These are phyloP conservation scores for Cairneyella variabilis DNA, from an alignment of 495 filamentous ascomycete species.

Conservation along the genomic window DNA sequence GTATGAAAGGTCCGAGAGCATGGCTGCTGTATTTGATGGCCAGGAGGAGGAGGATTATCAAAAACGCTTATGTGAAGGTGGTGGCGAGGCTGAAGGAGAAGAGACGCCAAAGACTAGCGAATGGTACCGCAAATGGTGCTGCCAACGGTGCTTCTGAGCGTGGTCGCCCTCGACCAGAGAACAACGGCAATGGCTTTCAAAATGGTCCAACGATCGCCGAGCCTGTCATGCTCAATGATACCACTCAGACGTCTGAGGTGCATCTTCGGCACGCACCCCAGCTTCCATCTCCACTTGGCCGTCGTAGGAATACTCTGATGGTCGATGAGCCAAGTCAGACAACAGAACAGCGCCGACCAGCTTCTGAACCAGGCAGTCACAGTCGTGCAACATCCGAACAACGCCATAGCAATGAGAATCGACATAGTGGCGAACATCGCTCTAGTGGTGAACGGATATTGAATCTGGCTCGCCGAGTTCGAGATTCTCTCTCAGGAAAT, in stretches of 20 bases:
- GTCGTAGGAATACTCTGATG: not conserved
- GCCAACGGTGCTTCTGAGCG: too few relatives aligned
- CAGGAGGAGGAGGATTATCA: slow-evolving; percentile 19
- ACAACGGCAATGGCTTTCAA: not conserved
- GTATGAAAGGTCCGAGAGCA: slow-evolving; percentile 19
- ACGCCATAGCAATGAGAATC: too few relatives aligned
- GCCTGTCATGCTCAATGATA: not conserved
- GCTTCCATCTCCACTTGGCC: not conserved
- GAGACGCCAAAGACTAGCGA: slow-evolving; percentile 4
- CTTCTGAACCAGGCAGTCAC: too few relatives aligned
- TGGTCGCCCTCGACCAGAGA: not conserved
- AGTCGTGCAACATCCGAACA: too few relatives aligned
- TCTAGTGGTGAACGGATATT: too few relatives aligned
- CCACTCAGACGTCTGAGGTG: slow-evolving; percentile 3
- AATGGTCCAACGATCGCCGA: not conserved
- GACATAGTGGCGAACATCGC: too few relatives aligned
- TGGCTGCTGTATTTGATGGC: slow-evolving; percentile 22
- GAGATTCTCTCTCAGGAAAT: not conserved
- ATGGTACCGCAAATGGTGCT: not conserved
- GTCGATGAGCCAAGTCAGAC: slow-evolving; percentile 1
- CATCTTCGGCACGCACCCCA: not conserved
- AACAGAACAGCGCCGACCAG: not conserved
- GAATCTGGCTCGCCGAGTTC: not conserved
- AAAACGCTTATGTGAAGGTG: slow-evolving; percentile 5
- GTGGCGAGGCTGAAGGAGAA: slow-evolving; percentile 11